Evolutionary conservation across 352 stramenopile genomes (phyloP), one percentile per base, ranked within the genome.

Genomic region (Globisporangium perplexum): DNA sequence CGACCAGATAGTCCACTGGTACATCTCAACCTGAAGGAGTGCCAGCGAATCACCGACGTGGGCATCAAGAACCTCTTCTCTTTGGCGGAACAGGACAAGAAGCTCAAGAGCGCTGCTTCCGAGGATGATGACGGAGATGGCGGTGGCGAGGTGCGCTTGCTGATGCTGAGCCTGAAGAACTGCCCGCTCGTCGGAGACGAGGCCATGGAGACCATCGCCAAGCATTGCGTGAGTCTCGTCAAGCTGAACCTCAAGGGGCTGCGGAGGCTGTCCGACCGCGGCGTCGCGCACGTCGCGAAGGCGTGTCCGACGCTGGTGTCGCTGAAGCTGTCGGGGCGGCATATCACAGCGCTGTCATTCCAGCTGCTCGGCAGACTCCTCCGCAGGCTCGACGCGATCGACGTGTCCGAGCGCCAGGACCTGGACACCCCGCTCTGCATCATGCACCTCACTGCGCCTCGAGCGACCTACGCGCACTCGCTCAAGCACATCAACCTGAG

Each of bases 181-280:
- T 91, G 80, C 42, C 10, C 47, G 8, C 59, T 73, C 5, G 44
- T 91, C 22, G 65, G 74, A 7, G 76, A 91, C 31, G 60, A 57
- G 0, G 62, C 72, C 1, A 56, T 91, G 41, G 47, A 58, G 0
- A 6, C 62, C 10, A 38, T 89, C 14, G 66, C 69, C 5, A 46
- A 53, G 44, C 60, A 73, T 41, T 72, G 71, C 30, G 55, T 58
- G 2, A 66, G 63, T 1, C 60, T 91, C 1, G 15, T 42, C 4
- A 81, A 77, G 26, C 55, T 91, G 12, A 78, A 86, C 39, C 44
- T 83, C 4, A 75, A 77, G 35, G 77, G 73, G 0, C 46, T 91
- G 0, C 71, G 74, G 11, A 80, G 77, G 31, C 60, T 89, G 3
- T 86, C 80, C 0, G 80, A 91, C 45, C 28, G 38, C 0, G 77